These are phyloP conservation scores for Cladosporium sp. DNA, from an alignment of 2,329 filamentous ascomycete species.

Conservation along the genomic window DNA sequence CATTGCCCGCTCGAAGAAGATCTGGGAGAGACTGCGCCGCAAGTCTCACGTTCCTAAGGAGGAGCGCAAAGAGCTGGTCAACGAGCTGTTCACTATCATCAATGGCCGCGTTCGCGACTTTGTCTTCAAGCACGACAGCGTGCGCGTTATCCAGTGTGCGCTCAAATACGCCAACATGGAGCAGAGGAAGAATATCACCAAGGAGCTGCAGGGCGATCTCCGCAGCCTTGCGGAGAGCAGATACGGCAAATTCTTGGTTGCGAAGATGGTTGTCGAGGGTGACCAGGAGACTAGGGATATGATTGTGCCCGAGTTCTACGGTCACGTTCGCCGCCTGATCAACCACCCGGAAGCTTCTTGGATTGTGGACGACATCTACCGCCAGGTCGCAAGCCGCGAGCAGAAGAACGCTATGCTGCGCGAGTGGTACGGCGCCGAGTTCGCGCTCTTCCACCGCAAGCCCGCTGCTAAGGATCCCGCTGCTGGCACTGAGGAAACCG, in stretches of 20 bases:
- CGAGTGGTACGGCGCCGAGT: constrained; percentile 97
- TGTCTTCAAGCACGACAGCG: constrained; percentile 96
- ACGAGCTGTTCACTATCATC: constrained; percentile 88
- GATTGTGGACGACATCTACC: constrained; percentile 97
- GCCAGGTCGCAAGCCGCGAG: constrained; percentile 78
- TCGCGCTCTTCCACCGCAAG: constrained; percentile 74
- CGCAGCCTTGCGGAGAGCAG: constrained; percentile 85
- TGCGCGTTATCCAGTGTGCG: constrained; percentile 94
- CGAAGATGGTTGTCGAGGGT: constrained; percentile 91
- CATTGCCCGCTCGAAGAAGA: constrained; percentile 86
- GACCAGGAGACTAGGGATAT: constrained; percentile 83
- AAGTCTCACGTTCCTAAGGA: constrained; percentile 92
- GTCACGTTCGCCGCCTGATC: constrained; percentile 87
- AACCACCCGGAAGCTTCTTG: constrained; percentile 95
- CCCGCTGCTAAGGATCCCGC: constrained; percentile 43
- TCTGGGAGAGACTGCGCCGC: constrained; percentile 90
- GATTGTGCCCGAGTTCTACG: constrained; percentile 93
- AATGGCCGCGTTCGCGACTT: constrained; percentile 91
- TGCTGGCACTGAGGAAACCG: constrained; percentile 40
- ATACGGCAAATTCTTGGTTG: constrained; percentile 96
- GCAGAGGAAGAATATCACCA: constrained; percentile 83
- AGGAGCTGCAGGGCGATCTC: constrained; percentile 83
- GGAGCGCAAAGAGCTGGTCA: constrained; percentile 82
- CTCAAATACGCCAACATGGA: constrained; percentile 90
- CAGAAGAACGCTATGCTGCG: constrained; percentile 84